Evolutionary conservation across 163 green algal species (phyloP).

Genomic region (Scenedesmus sp.): DNA sequence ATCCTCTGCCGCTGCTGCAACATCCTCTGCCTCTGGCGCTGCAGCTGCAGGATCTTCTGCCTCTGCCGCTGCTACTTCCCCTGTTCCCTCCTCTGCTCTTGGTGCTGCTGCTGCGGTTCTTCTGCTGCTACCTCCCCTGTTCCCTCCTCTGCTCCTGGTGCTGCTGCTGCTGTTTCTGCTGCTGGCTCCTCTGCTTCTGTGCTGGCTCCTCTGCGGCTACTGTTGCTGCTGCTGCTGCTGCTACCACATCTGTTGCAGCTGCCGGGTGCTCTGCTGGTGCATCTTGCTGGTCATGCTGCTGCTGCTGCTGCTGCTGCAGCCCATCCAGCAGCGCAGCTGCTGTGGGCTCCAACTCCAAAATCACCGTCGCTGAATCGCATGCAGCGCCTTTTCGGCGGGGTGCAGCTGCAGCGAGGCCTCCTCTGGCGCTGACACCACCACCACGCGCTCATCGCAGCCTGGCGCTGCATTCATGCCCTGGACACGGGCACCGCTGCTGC

Average conservation of each 20-base stretch:
- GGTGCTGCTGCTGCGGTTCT: not conserved
- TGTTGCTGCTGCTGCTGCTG: conserved; percentile 12
- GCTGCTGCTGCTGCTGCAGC: conserved; percentile 17
- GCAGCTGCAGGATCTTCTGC: not conserved
- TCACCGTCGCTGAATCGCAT: conserved; percentile 17
- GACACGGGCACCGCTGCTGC: conserved; percentile 26
- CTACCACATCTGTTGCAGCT: conserved; percentile 12
- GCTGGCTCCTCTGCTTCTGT: not conserved
- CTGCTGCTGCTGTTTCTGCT: not conserved
- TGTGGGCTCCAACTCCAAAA: conserved; percentile 23
- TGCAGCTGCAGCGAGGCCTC: not conserved
- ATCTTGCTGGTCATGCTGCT: conserved; percentile 19
- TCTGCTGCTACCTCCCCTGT: not conserved
- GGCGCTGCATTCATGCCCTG: conserved; percentile 27
- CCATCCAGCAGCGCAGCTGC: conserved; percentile 18
- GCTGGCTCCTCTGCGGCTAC: conserved; percentile 2
- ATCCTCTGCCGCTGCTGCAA: not conserved
- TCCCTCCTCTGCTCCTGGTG: not conserved
- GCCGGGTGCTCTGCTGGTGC: conserved; percentile 13
- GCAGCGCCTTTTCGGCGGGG: conserved; percentile 18
- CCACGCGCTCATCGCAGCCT: conserved; percentile 36
- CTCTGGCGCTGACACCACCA: conserved; percentile 28
- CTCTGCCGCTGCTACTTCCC: not conserved
- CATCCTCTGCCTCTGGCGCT: not conserved
- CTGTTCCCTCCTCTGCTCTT: not conserved